Evolutionary conservation across 495 filamentous ascomycete genomes (phyloP).

Genomic region (Geoglossum glabrum): DNA sequence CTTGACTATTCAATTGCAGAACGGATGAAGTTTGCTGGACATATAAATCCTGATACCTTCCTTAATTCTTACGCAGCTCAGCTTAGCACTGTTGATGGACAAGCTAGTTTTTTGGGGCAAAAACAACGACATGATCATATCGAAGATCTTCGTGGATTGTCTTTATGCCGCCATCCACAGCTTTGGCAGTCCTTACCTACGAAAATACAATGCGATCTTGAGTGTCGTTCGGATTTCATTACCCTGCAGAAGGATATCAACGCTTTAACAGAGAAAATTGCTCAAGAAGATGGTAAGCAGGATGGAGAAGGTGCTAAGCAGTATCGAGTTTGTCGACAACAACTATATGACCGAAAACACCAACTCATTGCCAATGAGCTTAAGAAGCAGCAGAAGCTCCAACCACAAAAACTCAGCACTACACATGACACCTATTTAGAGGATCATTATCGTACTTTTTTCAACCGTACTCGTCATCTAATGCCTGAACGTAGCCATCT

Average conservation of each 20-base stretch:
- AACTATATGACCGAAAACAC: not conserved
- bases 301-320: not conserved
- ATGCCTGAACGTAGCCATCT: not conserved
- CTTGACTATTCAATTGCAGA: not conserved
- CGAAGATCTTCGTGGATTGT: slow-evolving; percentile 7
- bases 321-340: not conserved
- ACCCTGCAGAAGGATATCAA: not conserved
- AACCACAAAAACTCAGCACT: not conserved
- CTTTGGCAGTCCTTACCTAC: slow-evolving; percentile 2
- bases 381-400: not conserved
- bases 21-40: not conserved
- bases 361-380: not conserved
- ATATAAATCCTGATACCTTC: not conserved
- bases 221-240: not conserved
- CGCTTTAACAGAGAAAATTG: not conserved
- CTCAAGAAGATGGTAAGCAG: not conserved
- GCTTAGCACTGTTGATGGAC: slow-evolving; percentile 2
- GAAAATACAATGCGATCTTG: not conserved
- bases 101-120: slow-evolving; percentile 8
- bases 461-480: not conserved
- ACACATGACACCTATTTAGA: not conserved
- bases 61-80: not conserved
- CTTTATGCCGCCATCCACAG: slow-evolving; percentile 6
- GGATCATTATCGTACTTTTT: not conserved
- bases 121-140: slow-evolving; percentile 7